Base-by-base conservation (phyloP, 2,329 filamentous ascomycete species). In the Penicillium thymicola region DNA sequence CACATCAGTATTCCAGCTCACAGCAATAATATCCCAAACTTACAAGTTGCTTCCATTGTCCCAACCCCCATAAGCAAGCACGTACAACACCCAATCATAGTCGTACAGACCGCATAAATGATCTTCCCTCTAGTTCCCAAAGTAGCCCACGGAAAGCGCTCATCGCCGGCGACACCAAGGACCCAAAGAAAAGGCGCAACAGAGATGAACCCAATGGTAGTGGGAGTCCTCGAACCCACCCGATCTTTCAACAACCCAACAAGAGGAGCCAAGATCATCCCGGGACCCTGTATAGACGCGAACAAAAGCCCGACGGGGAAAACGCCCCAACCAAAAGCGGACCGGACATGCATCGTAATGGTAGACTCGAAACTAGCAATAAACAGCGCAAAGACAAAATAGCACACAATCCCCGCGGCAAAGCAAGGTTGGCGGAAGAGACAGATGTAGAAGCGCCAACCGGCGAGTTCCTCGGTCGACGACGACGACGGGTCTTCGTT, bases 281-380 rank as follows among this genome's bases (percentile, higher is more conserved):
- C 55, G 2, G 58, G 58, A 6, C 47, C 51, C 23, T 60, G 58
- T 1, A 60, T 58, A 6, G 45, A 46, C 10, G 55, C 55, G 21
- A 60, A 49, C 38, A 59, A 44, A 42, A 61, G 36, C 8, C 59
- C 59, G 3, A 55, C 47, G 13, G 43, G 46, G n/a, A 61, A 45
- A 21, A 45, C 54, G 1, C 59, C 52, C 59, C 59, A 61, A 27
- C 38, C 54, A 45, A 61, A 61, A 13, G 57, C 28, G 6, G 23
- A 9, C 14, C 59, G 30, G 13, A 58, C 57, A 38, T 59, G 59
- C 23, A 57, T 52, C 3, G 57, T 32, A 16, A 61, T n/a, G 1
- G 59, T 61, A 7, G 48, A 54, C 28, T 61, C 54, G 14, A 61
- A 54, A 16, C 44, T 52, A 14, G 48, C 54, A 21, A 61, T 49